A percentile compares a stretch with the other conserved stretches of the same genome.
Conservation (phyloP, 441 rosid genomes). For the Populus hybrid region DNA sequence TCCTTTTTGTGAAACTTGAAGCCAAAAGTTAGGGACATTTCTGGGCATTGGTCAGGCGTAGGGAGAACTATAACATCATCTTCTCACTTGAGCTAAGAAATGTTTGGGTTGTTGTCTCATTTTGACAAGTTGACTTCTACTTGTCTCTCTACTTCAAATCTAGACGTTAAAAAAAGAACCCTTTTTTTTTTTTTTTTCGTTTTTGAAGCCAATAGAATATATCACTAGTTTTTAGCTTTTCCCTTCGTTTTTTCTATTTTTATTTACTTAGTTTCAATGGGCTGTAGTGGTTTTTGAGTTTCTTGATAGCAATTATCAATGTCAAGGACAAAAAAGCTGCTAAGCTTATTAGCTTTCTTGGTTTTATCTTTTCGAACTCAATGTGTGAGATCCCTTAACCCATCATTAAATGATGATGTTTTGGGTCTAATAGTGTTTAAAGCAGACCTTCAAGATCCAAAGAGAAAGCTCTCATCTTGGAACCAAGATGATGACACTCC, state of each 20-base stretch:
- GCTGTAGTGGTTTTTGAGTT: background rate
- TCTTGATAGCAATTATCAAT: constrained; percentile 17
- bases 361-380: constrained; percentile 24
- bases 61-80: background rate
- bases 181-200: background rate
- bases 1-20: too few species aligned
- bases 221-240: background rate
- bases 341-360: constrained; percentile 33
- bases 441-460: constrained; percentile 78
- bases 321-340: constrained; percentile 25
- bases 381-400: constrained; percentile 62
- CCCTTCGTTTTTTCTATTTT: background rate
- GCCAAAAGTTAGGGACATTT: background rate
- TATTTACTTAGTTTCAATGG: background rate
- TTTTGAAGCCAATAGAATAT: background rate
- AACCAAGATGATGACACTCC: constrained; percentile 73
- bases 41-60: background rate
- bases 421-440: constrained; percentile 90
- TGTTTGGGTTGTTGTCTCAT: background rate
- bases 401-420: constrained; percentile 85
- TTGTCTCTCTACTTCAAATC: constrained; percentile 17
- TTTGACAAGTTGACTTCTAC: background rate
- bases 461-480: constrained; percentile 76
- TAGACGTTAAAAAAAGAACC: background rate
- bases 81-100: background rate